These are phyloP conservation scores for Sclerotinia glacialis DNA, from an alignment of 2,329 filamentous ascomycete species.

Conservation along the genomic window DNA sequence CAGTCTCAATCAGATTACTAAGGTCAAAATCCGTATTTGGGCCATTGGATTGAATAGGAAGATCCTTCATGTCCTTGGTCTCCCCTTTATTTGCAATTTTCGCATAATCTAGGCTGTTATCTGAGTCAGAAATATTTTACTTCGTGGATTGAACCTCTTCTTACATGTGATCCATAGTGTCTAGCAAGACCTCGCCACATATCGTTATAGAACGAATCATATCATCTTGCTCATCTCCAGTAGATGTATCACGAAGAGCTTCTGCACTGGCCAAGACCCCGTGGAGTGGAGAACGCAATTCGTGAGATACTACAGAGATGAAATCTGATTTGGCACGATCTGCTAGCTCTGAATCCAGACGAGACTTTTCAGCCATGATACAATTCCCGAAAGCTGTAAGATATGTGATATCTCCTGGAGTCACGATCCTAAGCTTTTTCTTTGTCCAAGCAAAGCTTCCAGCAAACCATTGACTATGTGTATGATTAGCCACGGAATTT, in stretches of 20 bases:
- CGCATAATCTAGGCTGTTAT: constrained; percentile 38
- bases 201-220: constrained; percentile 49
- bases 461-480: constrained; percentile 44
- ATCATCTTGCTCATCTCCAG: constrained; percentile 46
- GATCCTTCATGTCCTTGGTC: constrained; percentile 10
- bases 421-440: constrained; percentile 44
- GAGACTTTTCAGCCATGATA: constrained; percentile 55
- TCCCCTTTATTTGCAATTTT: constrained; percentile 26
- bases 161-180: constrained; percentile 52
- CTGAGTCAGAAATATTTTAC: constrained; percentile 34
- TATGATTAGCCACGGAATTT: background rate
- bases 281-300: constrained; percentile 58
- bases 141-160: constrained; percentile 30
- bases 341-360: constrained; percentile 44
- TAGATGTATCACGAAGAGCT: constrained; percentile 48
- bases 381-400: constrained; percentile 51
- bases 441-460: constrained; percentile 50
- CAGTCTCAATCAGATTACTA: constrained; percentile 31
- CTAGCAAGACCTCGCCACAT: constrained; percentile 50
- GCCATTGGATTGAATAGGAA: constrained; percentile 5
- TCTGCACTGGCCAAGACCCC: constrained; percentile 55
- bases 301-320: constrained; percentile 59
- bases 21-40: constrained; percentile 25
- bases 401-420: constrained; percentile 47
- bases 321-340: constrained; percentile 52